Evolutionary conservation across 495 filamentous ascomycete genomes (phyloP), one percentile per base, ranked within the genome.

Genomic region (Penicillium goetzii): DNA sequence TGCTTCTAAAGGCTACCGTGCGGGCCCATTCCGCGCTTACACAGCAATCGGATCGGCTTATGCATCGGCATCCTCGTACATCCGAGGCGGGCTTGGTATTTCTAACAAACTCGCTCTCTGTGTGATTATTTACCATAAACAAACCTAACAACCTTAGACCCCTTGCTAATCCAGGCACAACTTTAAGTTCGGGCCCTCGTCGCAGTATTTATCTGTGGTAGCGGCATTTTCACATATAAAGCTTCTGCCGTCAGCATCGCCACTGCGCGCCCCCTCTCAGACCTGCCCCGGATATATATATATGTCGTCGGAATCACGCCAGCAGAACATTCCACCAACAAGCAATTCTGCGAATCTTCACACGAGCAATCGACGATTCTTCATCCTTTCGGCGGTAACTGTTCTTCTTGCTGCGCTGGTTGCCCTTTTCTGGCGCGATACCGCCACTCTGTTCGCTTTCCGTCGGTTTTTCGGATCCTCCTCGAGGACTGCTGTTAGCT

Each of bases 371-470:
- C 56, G 40, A 15, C 61, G 60, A 34, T 30, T 67, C 19, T 23
- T 62, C n/a, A 1, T 68, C 10, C 6, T 67, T 1, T 66, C 69
- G 17, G 10, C 68, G 0, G 11, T 74, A 2, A 63, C 68, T 8
- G 21, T 73, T 1, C 1, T 69, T 17, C 7, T 58, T 15, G 72
- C 70, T 32, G 9, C 68, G 4, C 38, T 71, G 9, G 54, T 69
- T 33, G 58, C 70, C 10, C 10, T 66, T 11, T 58, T 70, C 53
- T 59, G 40, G 55, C 58, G 53, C 11, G 64, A 68, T 10, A 61
- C 68, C 67, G 72, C 66, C 71, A 76, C 72, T 61, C 65, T 80
- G 76, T 74, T 68, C 62, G 59, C 66, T 12, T 47, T 80, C 6
- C 66, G 67, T 40, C 75, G 71, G 3, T 56, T 76, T 26, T 70